Evolutionary conservation across 2,329 filamentous ascomycete genomes (phyloP).

Genomic region (Sphaceloma murrayae): DNA sequence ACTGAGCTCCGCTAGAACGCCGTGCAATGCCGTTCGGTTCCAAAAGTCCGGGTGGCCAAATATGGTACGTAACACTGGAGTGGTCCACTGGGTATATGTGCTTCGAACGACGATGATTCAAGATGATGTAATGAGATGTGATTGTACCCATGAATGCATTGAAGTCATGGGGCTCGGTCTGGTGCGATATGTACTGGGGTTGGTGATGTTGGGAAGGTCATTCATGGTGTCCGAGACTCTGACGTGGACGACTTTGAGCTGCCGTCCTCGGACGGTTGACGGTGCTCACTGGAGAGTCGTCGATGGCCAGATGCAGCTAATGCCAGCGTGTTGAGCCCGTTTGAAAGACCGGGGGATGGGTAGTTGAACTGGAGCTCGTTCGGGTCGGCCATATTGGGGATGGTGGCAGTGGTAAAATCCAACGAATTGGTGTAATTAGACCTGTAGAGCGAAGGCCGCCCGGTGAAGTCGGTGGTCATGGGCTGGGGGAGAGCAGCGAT

Average conservation of each 20-base stretch:
- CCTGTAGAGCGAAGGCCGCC: slow-evolving; percentile 28
- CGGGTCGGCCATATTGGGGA: slow-evolving; percentile 25
- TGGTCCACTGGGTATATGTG: slow-evolving; percentile 17
- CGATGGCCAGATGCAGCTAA: slow-evolving; percentile 30
- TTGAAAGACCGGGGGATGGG: slow-evolving; percentile 31
- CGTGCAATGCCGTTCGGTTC: slow-evolving; percentile 10
- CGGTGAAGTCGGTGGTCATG: slow-evolving; percentile 25
- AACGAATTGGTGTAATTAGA: slow-evolving; percentile 27
- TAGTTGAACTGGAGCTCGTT: slow-evolving; percentile 28
- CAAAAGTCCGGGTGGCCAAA: slow-evolving; percentile 9
- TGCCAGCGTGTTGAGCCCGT: slow-evolving; percentile 31
- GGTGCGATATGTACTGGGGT: slow-evolving; percentile 3
- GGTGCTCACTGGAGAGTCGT: slow-evolving; percentile 26
- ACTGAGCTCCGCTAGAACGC: slow-evolving; percentile 10
- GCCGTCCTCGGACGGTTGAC: slow-evolving; percentile 23
- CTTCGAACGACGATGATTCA: too few relatives aligned
- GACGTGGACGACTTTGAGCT: slow-evolving; percentile 13
- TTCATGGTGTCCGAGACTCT: slow-evolving; percentile 11
- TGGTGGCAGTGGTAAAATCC: slow-evolving; percentile 27
- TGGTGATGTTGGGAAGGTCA: background rate
- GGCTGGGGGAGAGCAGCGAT: slow-evolving; percentile 28
- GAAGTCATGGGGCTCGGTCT: slow-evolving; percentile 7
- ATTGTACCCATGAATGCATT: background rate
- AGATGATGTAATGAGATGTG: too few relatives aligned
- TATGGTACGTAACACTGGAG: slow-evolving; percentile 1